Evolutionary conservation across 2,329 filamentous ascomycete species (phyloP).

Genomic region (Hypocreales sp.): DNA sequence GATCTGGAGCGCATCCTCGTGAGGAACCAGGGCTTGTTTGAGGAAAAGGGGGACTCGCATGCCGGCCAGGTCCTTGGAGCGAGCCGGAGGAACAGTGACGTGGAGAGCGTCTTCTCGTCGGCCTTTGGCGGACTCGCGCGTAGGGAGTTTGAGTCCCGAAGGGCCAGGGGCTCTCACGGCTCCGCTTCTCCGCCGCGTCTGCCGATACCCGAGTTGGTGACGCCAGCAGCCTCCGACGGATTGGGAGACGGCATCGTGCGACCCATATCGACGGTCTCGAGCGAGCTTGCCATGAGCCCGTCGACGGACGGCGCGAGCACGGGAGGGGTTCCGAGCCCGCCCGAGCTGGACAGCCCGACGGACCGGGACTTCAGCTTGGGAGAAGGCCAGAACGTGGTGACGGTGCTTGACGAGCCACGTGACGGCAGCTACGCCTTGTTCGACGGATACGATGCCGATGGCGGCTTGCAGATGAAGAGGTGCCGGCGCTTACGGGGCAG

Average conservation of each 20-base stretch:
- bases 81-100: conserved; percentile 6
- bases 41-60: conserved; percentile 7
- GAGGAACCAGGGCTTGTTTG: conserved; percentile 16
- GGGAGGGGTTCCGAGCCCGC: conserved; percentile 18
- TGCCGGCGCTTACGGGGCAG: conserved; percentile 18
- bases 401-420: conserved; percentile 7
- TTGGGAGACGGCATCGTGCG: not conserved
- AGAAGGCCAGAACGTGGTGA: conserved; percentile 6
- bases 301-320: conserved; percentile 19
- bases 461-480: conserved; percentile 18
- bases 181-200: conserved; percentile 1
- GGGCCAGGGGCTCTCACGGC: conserved; percentile 7
- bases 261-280: conserved; percentile 10
- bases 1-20: conserved; percentile 18
- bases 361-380: conserved; percentile 11
- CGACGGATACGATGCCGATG: conserved; percentile 15
- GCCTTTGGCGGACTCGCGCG: conserved; percentile 22
- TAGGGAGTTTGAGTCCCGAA: conserved; percentile 13
- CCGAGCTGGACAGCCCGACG: conserved; percentile 18
- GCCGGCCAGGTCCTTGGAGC: conserved; percentile 9
- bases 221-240: not conserved
- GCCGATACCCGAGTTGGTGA: not conserved
- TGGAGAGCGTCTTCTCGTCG: conserved; percentile 13
- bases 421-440: conserved; percentile 15
- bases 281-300: conserved; percentile 20